A percentile compares a stretch with the other conserved stretches of the same genome.
Conservation (phyloP, 768 basidiomycete species). For the Auricularia cornea region DNA sequence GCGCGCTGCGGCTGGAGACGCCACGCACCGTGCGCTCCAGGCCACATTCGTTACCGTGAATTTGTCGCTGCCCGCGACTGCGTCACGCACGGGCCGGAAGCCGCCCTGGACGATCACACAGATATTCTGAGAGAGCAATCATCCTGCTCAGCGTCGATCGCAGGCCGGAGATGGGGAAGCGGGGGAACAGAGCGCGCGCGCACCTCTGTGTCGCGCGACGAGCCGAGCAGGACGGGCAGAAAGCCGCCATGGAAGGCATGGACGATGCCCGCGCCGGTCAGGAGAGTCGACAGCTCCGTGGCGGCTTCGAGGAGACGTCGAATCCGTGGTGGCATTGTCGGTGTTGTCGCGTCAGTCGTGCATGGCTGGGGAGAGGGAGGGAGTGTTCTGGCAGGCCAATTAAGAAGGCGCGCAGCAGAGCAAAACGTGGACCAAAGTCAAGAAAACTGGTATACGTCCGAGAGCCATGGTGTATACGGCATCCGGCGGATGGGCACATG, state of each 20-base stretch:
- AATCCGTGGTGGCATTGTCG: slow-evolving; percentile 54
- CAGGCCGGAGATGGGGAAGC: background rate
- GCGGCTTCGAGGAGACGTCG: slow-evolving; percentile 72
- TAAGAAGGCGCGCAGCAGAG: background rate
- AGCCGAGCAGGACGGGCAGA: slow-evolving; percentile 60
- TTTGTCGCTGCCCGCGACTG: slow-evolving; percentile 53
- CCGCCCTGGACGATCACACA: slow-evolving; percentile 76
- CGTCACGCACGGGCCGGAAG: slow-evolving; percentile 77
- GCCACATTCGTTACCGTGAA: slow-evolving; percentile 64
- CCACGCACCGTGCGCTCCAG: slow-evolving; percentile 73
- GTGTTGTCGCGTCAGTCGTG: slow-evolving; percentile 16
- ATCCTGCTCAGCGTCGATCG: slow-evolving; percentile 1
- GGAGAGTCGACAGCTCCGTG: slow-evolving; percentile 57
- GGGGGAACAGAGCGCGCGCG: slow-evolving; percentile 11
- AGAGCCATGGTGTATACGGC: background rate
- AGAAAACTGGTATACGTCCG: background rate
- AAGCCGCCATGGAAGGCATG: slow-evolving; percentile 80
- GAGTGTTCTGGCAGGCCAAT: background rate
- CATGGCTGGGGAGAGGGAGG: slow-evolving; percentile 11
- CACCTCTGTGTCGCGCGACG: slow-evolving; percentile 58
- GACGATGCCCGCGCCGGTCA: slow-evolving; percentile 48
- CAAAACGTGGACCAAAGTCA: background rate
- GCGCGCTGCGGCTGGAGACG: slow-evolving; percentile 1
- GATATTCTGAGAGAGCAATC: slow-evolving; percentile 50
- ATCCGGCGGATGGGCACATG: background rate